Evolutionary conservation across 129 eudicot genomes (phyloP).

Genomic region (Centrapalus pauciflorus): DNA sequence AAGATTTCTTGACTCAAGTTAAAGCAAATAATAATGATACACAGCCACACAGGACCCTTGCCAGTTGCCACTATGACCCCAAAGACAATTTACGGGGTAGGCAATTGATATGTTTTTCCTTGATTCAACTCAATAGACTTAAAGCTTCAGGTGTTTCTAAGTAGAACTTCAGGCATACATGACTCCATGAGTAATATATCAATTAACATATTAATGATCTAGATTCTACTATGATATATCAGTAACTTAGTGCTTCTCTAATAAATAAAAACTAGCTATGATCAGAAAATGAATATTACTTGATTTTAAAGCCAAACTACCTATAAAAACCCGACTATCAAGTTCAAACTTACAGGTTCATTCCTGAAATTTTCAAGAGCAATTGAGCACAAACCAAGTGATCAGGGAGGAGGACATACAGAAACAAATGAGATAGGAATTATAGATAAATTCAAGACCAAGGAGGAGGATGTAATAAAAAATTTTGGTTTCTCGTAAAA

Average conservation of each 20-base stretch:
- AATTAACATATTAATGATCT: neutral
- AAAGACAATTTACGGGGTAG: too few relatives aligned
- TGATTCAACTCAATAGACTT: neutral
- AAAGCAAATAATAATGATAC: too few relatives aligned
- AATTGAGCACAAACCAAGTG: neutral
- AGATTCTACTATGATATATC: neutral
- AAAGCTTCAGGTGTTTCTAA: neutral
- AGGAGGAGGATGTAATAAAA: too few relatives aligned
- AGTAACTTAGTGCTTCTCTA: neutral
- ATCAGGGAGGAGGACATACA: too few relatives aligned
- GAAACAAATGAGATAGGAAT: neutral
- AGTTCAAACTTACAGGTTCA: neutral
- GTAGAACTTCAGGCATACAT: neutral
- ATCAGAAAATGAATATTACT: neutral
- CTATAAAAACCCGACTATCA: neutral
- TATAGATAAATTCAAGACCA: neutral
- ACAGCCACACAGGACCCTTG: too few relatives aligned
- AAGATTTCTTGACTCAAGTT: too few relatives aligned
- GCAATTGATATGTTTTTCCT: neutral
- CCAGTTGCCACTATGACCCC: too few relatives aligned
- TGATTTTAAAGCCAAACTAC: neutral
- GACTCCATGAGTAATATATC: neutral
- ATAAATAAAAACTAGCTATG: too few relatives aligned
- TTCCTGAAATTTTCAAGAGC: neutral
- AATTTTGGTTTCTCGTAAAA: too few relatives aligned